These are phyloP conservation scores for Mercurialis annua DNA, from an alignment of 345 rosid genomes.

Conservation along the genomic window DNA sequence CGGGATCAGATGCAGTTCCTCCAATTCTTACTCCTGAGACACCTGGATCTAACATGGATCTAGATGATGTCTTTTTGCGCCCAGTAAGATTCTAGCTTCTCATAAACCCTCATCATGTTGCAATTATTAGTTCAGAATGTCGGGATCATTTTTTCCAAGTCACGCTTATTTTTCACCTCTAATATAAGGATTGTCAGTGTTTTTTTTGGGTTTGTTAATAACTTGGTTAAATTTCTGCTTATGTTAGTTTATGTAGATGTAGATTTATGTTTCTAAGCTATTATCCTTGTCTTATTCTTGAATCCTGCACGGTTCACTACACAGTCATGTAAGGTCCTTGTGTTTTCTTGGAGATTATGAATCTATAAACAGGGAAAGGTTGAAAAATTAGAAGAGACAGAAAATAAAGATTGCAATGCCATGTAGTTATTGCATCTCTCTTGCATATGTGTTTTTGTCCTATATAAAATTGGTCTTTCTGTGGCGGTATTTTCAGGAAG, in stretches of 20 bases:
- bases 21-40: conserved; percentile 32
- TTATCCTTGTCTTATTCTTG: background rate
- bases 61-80: conserved; percentile 54
- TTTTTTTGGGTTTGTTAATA: background rate
- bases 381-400: background rate
- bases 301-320: background rate
- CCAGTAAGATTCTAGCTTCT: conserved; percentile 37
- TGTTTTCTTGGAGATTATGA: background rate
- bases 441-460: background rate
- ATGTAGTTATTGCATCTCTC: background rate
- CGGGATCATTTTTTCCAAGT: background rate
- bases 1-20: conserved; percentile 44
- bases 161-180: background rate
- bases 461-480: conserved; percentile 12
- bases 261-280: background rate
- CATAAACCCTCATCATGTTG: background rate
- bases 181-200: background rate
- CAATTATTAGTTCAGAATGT: background rate
- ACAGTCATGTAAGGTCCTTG: background rate
- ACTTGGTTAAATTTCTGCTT: background rate
- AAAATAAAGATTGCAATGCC: conserved; percentile 3
- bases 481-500: conserved; percentile 42
- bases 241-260: background rate
- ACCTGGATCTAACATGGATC: conserved; percentile 64
- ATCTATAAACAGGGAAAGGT: background rate